Percentiles rank a stretch among this genome's conserved stretches.
Evolutionary conservation across 805 yeast genomes (phyloP).

Genomic region (Starmerella sirachaensis): DNA sequence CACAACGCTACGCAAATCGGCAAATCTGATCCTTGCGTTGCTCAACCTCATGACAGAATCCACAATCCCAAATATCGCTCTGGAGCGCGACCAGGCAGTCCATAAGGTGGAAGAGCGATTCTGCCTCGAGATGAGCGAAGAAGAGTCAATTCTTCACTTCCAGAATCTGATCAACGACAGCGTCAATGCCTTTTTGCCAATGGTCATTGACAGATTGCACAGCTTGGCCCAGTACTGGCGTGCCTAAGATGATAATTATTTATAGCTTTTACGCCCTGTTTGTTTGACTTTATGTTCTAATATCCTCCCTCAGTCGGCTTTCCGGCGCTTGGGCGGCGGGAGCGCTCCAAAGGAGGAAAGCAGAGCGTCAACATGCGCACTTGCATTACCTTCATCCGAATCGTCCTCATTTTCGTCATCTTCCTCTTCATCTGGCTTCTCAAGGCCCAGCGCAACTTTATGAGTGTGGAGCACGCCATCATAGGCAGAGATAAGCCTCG

Average conservation of each 20-base stretch:
- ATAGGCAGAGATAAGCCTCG: constrained; percentile 59
- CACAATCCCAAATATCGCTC: constrained; percentile 75
- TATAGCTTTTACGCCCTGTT: neutral
- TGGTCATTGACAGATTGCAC: constrained; percentile 88
- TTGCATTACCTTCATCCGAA: neutral
- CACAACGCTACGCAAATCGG: constrained; percentile 76
- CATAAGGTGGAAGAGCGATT: constrained; percentile 89
- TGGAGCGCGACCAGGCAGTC: constrained; percentile 77
- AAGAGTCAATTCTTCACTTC: constrained; percentile 89
- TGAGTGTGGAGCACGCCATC: constrained; percentile 15
- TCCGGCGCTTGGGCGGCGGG: neutral
- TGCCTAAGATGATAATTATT: constrained; percentile 36
- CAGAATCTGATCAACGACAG: constrained; percentile 88
- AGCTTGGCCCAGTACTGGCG: constrained; percentile 97
- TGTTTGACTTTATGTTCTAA: too few species aligned
- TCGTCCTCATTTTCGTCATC: constrained; percentile 12
- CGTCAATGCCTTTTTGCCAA: constrained; percentile 85
- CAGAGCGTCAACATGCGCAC: neutral
- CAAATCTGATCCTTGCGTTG: constrained; percentile 77
- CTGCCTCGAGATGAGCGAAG: constrained; percentile 85
- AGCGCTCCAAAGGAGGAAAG: too few species aligned
- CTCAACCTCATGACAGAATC: constrained; percentile 92
- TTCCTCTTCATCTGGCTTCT: constrained; percentile 4
- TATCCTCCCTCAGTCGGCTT: neutral
- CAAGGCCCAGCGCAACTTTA: constrained; percentile 10